These are phyloP conservation scores for Hysterium pulicare DNA, from an alignment of 2,329 filamentous ascomycete genomes.

Conservation along the genomic window DNA sequence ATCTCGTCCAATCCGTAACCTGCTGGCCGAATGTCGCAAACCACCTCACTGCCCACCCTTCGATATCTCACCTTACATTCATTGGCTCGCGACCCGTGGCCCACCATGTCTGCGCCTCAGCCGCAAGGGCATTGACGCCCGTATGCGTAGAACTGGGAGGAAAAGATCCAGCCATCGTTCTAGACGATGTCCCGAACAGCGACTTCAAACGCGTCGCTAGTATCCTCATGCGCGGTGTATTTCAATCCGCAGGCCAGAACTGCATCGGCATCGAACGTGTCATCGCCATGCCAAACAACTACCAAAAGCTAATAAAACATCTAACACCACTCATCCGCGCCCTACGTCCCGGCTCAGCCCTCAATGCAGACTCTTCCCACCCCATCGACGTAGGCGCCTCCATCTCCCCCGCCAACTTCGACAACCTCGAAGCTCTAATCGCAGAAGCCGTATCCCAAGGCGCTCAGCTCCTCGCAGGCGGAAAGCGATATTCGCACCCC, in stretches of 20 bases:
- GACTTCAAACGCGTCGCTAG: slow-evolving; percentile 70
- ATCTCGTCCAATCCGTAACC: slow-evolving; percentile 77
- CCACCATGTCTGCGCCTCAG: slow-evolving; percentile 80
- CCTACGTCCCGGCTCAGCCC: slow-evolving; percentile 71
- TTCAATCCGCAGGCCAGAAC: slow-evolving; percentile 94
- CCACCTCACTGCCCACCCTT: slow-evolving; percentile 79
- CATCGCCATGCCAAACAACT: slow-evolving; percentile 73
- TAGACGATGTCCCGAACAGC: slow-evolving; percentile 69
- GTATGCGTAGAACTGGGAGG: slow-evolving; percentile 89
- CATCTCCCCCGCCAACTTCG: slow-evolving; percentile 76
- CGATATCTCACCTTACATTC: slow-evolving; percentile 87
- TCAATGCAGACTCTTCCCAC: slow-evolving; percentile 45
- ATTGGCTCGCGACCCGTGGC: slow-evolving; percentile 88
- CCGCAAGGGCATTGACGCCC: slow-evolving; percentile 81
- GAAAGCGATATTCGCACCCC: slow-evolving; percentile 68
- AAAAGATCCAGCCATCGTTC: slow-evolving; percentile 86
- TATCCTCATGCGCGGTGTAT: slow-evolving; percentile 85
- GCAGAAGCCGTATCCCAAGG: slow-evolving; percentile 72
- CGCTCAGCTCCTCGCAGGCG: slow-evolving; percentile 78
- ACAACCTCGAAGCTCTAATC: slow-evolving; percentile 72
- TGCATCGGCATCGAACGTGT: slow-evolving; percentile 96
- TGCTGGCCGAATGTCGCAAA: slow-evolving; percentile 85
- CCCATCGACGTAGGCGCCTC: slow-evolving; percentile 80
- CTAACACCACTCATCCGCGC: slow-evolving; percentile 71
- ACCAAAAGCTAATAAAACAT: slow-evolving; percentile 66